Evolutionary conservation across 306 rosid species (phyloP).

Genomic region (Vigna mungo): DNA sequence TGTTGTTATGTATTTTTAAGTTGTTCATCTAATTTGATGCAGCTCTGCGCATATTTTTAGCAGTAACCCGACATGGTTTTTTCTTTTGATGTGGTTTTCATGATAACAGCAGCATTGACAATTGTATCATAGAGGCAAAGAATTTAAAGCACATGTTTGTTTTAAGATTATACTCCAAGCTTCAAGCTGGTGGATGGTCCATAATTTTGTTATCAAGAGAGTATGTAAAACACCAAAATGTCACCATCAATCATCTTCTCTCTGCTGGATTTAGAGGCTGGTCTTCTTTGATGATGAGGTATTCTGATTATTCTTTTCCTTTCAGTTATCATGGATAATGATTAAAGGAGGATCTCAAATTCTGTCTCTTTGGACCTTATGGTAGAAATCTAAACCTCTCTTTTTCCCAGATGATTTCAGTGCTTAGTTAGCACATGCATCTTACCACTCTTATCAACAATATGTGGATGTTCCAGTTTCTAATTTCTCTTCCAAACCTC

Average conservation of each 20-base stretch:
- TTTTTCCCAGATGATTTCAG: slow-evolving; percentile 23
- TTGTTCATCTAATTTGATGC: slow-evolving; percentile 18
- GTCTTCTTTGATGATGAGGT: slow-evolving; percentile 86
- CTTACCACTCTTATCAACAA: not conserved
- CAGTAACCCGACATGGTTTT: slow-evolving; percentile 23
- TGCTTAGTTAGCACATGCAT: slow-evolving; percentile 2
- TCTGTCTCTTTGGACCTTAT: slow-evolving; percentile 20
- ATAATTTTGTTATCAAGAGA: slow-evolving; percentile 75
- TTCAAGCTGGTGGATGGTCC: slow-evolving; percentile 78
- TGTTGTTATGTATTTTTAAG: slow-evolving; percentile 5
- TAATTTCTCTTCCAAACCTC: slow-evolving; percentile 2
- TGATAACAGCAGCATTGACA: slow-evolving; percentile 49
- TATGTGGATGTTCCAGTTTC: not conserved
- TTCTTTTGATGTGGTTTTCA: slow-evolving; percentile 44
- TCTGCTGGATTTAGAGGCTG: slow-evolving; percentile 69
- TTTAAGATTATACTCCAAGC: slow-evolving; percentile 59
- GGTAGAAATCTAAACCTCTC: not conserved
- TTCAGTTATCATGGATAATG: not conserved
- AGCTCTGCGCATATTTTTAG: slow-evolving; percentile 33
- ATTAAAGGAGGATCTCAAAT: slow-evolving; percentile 25
- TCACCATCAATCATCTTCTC: slow-evolving; percentile 58
- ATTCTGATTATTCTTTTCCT: slow-evolving; percentile 28
- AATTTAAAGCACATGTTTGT: slow-evolving; percentile 60
- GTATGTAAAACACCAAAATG: slow-evolving; percentile 50
- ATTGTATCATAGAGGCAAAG: slow-evolving; percentile 58